Conservation (phyloP, 805 yeast species). For the Candida broadrunensis region DNA sequence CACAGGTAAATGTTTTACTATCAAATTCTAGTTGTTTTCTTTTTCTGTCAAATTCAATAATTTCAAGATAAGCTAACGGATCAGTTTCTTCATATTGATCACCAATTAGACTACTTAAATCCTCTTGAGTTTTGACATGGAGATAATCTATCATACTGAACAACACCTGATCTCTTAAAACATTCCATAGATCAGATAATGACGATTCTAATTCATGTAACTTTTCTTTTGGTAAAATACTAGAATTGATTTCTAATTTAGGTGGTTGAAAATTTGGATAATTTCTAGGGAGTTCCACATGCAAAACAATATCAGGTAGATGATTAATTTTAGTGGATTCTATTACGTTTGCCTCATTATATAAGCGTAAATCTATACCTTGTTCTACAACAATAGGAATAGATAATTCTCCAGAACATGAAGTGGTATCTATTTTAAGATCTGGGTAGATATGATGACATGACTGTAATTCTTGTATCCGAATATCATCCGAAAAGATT, state of each 20-base stretch:
- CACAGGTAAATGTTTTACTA: conserved; percentile 44
- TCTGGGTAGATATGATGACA: conserved; percentile 43
- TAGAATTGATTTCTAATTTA: conserved; percentile 17
- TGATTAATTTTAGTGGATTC: conserved; percentile 11
- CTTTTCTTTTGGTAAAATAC: conserved; percentile 23
- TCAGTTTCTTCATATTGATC: conserved; percentile 7
- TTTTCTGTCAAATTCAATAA: conserved; percentile 18
- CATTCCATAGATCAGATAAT: conserved; percentile 31
- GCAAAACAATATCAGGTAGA: conserved; percentile 29
- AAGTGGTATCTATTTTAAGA: conserved; percentile 6
- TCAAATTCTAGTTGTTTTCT: conserved; percentile 24
- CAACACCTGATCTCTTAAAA: conserved; percentile 34
- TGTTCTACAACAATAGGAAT: conserved; percentile 22
- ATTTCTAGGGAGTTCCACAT: conserved; percentile 24
- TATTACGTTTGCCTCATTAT: background rate
- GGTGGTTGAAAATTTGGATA: conserved; percentile 36
- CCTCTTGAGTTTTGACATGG: conserved; percentile 18
- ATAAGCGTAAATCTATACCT: conserved; percentile 11
- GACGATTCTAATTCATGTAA: conserved; percentile 8
- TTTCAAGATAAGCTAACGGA: conserved; percentile 8
- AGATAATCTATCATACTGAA: conserved; percentile 44
- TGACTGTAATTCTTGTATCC: conserved; percentile 39
- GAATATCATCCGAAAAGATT: conserved; percentile 17
- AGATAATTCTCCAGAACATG: conserved; percentile 18
- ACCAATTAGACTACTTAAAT: conserved; percentile 7